A percentile compares a stretch with the other conserved stretches of the same genome.
Evolutionary conservation across 352 stramenopile genomes (phyloP).

Genomic region (Aphanomyces astaci): DNA sequence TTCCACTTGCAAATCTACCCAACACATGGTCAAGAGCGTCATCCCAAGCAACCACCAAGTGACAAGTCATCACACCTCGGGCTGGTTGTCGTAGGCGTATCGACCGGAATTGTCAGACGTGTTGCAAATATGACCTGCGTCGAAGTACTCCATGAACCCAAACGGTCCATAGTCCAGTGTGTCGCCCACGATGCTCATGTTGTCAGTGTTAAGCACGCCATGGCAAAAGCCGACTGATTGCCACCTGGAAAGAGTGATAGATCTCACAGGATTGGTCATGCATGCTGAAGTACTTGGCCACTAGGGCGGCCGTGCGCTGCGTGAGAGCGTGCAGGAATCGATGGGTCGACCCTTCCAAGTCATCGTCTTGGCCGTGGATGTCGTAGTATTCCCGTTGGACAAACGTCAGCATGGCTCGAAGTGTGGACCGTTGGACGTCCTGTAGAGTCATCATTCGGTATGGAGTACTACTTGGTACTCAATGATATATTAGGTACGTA

Average conservation of each 20-base stretch:
- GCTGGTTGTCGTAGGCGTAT: conserved; percentile 77
- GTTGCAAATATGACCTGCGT: conserved; percentile 74
- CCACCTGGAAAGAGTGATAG: conserved; percentile 29
- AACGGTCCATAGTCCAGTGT: conserved; percentile 91
- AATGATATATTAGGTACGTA: not conserved
- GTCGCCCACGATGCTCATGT: conserved; percentile 86
- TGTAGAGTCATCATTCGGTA: no score
- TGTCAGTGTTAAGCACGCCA: conserved; percentile 90
- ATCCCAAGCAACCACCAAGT: not conserved
- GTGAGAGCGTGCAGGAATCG: conserved; percentile 61
- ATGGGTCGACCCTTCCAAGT: conserved; percentile 7
- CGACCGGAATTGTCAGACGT: conserved; percentile 69
- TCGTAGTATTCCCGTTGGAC: conserved; percentile 12
- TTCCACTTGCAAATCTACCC: conserved; percentile 82
- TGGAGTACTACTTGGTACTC: no score
- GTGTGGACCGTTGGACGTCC: not conserved
- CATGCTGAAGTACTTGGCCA: no score
- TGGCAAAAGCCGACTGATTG: conserved; percentile 86
- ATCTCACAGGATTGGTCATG: no score
- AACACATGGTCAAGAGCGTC: not conserved
- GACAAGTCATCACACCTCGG: no score
- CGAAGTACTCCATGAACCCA: conserved; percentile 89
- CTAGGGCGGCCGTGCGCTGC: conserved; percentile 62
- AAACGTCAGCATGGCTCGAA: conserved; percentile 15
- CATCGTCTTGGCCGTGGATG: not conserved